Evolutionary conservation across 768 basidiomycete species (phyloP).

Genomic region (Lentinula guzmanii): DNA sequence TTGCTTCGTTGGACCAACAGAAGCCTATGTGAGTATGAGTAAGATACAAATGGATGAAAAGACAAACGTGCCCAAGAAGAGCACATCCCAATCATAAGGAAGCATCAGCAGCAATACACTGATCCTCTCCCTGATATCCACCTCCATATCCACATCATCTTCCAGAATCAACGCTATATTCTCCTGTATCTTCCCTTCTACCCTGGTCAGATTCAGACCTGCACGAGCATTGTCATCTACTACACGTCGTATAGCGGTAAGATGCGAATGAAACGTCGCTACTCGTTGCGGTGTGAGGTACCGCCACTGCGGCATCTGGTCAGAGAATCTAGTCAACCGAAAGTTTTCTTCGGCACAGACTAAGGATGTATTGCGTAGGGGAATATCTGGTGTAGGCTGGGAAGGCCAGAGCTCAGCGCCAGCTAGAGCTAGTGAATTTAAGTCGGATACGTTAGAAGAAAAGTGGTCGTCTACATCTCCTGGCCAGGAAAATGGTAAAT

Average conservation of each 20-base stretch:
- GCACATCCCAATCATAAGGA: constrained; percentile 44
- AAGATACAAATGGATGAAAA: background rate
- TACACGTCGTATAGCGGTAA: constrained; percentile 28
- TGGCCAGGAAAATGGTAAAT: constrained; percentile 6
- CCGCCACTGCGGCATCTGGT: background rate
- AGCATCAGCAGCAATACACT: constrained; percentile 26
- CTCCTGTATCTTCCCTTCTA: background rate
- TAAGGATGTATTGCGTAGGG: background rate
- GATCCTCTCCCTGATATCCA: constrained; percentile 27
- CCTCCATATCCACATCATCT: constrained; percentile 50
- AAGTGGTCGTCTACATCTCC: background rate
- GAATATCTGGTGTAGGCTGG: background rate
- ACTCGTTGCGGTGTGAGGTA: constrained; percentile 35
- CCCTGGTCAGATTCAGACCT: background rate
- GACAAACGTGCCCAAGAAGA: constrained; percentile 35
- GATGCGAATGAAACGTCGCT: constrained; percentile 46
- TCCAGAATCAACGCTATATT: constrained; percentile 34
- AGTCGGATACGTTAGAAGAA: too few relatives aligned
- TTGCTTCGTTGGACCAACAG: constrained; percentile 47
- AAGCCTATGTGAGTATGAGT: constrained; percentile 27
- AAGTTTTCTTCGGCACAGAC: constrained; percentile 4
- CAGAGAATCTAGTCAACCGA: background rate
- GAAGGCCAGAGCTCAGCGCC: constrained; percentile 4
- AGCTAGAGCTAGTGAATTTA: background rate
- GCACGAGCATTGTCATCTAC: constrained; percentile 13